Percentiles rank a stretch among this genome's conserved stretches.
Evolutionary conservation across 2,329 filamentous ascomycete genomes (phyloP).

Genomic region (Paraconiothyrium sp.): DNA sequence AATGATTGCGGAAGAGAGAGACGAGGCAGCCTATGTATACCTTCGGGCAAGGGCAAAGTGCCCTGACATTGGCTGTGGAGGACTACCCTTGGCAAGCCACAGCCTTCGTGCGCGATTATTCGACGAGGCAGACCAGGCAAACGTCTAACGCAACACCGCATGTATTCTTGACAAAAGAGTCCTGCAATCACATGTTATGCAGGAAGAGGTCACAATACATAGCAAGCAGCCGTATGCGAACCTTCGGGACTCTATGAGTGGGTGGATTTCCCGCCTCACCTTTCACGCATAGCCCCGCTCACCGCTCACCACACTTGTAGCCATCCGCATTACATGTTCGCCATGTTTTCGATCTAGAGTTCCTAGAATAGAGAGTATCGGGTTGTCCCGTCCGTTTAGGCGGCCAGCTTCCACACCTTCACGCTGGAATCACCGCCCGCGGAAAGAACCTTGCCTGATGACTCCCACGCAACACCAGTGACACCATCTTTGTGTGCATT

Average conservation of each 20-base stretch:
- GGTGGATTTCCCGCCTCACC: conserved; percentile 23
- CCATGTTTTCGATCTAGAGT: neutral
- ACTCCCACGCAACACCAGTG: conserved; percentile 83
- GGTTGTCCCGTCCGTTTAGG: conserved; percentile 22
- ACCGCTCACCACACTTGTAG: conserved; percentile 15
- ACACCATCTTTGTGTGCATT: conserved; percentile 98
- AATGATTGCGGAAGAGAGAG: neutral
- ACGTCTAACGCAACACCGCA: conserved; percentile 14
- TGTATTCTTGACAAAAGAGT: conserved; percentile 9
- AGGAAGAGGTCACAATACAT: conserved; percentile 12
- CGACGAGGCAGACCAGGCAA: conserved; percentile 23
- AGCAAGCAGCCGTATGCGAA: conserved; percentile 11
- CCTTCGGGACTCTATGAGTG: conserved; percentile 17
- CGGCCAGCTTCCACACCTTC: conserved; percentile 76
- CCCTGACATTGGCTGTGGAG: conserved; percentile 18
- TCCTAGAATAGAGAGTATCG: conserved; percentile 2
- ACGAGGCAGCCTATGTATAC: conserved; percentile 22
- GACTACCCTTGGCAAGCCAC: conserved; percentile 17
- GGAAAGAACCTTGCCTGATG: conserved; percentile 72
- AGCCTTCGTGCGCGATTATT: conserved; percentile 23
- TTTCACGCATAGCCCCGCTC: conserved; percentile 17
- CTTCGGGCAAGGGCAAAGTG: conserved; percentile 9
- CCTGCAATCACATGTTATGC: conserved; percentile 22
- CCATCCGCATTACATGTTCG: conserved; percentile 17
- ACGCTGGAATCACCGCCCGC: conserved; percentile 88